Evolutionary conservation across 2,329 filamentous ascomycete genomes (phyloP).

Genomic region (Pseudophaeomoniella oleicola): DNA sequence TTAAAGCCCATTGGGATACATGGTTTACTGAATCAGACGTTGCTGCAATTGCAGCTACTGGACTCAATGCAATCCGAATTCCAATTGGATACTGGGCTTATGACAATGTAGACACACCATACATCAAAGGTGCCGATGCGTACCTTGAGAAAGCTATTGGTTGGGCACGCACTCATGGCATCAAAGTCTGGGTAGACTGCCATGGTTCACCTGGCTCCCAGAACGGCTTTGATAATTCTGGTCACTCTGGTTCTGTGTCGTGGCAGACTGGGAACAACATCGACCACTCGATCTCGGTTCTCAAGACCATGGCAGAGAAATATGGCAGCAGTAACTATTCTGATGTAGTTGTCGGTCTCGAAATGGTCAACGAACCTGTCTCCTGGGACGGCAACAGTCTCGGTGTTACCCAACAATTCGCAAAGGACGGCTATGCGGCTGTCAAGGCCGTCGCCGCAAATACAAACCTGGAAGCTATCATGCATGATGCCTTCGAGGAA

Average conservation of each 20-base stretch:
- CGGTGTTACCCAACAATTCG: conserved; percentile 36
- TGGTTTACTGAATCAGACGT: conserved; percentile 45
- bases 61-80: conserved; percentile 50
- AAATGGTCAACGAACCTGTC: conserved; percentile 29
- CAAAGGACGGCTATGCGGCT: conserved; percentile 36
- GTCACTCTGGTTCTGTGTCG: conserved; percentile 16
- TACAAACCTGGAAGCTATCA: conserved; percentile 34
- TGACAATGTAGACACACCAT: conserved; percentile 41
- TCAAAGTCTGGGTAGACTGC: conserved; percentile 54
- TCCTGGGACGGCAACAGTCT: conserved; percentile 9
- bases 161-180: conserved; percentile 42
- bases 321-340: conserved; percentile 39
- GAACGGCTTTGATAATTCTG: conserved; percentile 55
- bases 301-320: conserved; percentile 33
- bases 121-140: conserved; percentile 45
- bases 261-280: conserved; percentile 1
- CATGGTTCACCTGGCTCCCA: conserved; percentile 50
- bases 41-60: conserved; percentile 35
- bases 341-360: conserved; percentile 40
- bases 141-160: conserved; percentile 41
- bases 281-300: neutral
- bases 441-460: conserved; percentile 23
- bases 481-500: conserved; percentile 33
- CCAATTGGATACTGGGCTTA: conserved; percentile 54
- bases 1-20: conserved; percentile 43